These are phyloP conservation scores for Neurospora crassa DNA, from an alignment of 2,329 filamentous ascomycete species.

Conservation along the genomic window DNA sequence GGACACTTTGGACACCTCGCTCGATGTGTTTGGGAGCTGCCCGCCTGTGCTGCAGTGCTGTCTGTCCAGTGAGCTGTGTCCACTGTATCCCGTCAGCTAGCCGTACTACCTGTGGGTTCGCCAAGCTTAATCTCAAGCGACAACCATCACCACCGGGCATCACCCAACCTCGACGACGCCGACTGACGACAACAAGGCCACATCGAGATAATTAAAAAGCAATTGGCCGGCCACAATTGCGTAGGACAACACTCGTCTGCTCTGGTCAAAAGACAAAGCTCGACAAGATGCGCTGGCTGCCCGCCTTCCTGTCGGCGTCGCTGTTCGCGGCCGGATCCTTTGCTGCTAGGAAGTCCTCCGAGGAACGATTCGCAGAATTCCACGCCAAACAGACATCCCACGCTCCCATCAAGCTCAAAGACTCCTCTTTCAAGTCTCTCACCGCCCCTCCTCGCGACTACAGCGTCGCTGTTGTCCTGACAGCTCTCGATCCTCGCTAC, in stretches of 20 bases:
- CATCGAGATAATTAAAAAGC: neutral
- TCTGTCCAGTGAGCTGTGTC: neutral
- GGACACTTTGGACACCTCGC: constrained; percentile 6
- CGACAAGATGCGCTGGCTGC: constrained; percentile 58
- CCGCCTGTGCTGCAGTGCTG: neutral
- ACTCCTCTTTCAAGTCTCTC: constrained; percentile 64
- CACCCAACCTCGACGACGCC: constrained; percentile 7
- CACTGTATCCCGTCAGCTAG: neutral
- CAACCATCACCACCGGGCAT: neutral
- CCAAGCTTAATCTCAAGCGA: constrained; percentile 6
- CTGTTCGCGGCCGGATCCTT: constrained; percentile 49
- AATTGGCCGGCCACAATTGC: neutral
- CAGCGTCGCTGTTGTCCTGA: constrained; percentile 71
- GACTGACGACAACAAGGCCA: neutral
- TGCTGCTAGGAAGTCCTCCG: constrained; percentile 50
- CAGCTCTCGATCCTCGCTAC: constrained; percentile 73
- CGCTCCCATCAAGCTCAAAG: constrained; percentile 67
- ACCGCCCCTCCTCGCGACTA: constrained; percentile 76
- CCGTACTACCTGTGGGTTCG: neutral
- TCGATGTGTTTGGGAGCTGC: neutral
- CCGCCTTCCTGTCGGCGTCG: constrained; percentile 52
- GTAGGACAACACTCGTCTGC: neutral
- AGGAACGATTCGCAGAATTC: constrained; percentile 61
- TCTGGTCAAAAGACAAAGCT: constrained; percentile 5
- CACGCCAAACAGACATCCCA: constrained; percentile 56